Percentiles rank a stretch among this genome's conserved stretches.
These are phyloP conservation scores for Pistacia integerrima DNA, from an alignment of 345 rosid species.

Conservation along the genomic window DNA sequence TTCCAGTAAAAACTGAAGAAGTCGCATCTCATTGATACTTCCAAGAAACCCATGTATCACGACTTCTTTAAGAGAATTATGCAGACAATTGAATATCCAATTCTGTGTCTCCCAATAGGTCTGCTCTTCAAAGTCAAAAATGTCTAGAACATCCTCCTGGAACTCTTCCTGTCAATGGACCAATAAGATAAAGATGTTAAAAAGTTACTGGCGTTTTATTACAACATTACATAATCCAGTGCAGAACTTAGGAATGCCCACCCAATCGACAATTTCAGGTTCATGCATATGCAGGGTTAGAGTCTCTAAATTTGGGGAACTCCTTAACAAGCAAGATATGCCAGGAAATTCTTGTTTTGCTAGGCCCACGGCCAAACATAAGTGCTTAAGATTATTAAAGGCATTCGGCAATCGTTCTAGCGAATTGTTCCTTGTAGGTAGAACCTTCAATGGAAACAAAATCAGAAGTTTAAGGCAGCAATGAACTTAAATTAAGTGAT, in stretches of 20 bases:
- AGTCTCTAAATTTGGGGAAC: conserved; percentile 20
- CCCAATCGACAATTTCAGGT: background rate
- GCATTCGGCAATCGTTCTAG: background rate
- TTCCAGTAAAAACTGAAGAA: conserved; percentile 15
- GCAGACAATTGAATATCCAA: conserved; percentile 20
- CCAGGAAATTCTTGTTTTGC: conserved; percentile 19
- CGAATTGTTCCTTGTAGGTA: conserved; percentile 9
- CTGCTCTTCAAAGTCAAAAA: conserved; percentile 10
- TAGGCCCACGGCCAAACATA: conserved; percentile 16
- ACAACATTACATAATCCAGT: background rate
- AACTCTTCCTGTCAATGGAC: conserved; percentile 5
- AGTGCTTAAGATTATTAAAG: conserved; percentile 15
- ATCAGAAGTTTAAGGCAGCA: background rate
- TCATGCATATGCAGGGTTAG: conserved; percentile 10
- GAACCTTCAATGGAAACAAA: conserved; percentile 15
- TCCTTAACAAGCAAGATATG: conserved; percentile 20
- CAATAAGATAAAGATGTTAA: background rate
- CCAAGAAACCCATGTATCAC: conserved; percentile 18
- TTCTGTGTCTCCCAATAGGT: conserved; percentile 21
- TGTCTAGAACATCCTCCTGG: background rate
- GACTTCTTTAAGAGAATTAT: conserved; percentile 19
- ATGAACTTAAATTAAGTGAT: conserved; percentile 7
- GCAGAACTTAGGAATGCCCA: conserved; percentile 1
- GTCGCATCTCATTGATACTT: conserved; percentile 12
- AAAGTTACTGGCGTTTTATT: background rate